Conservation (phyloP, 768 basidiomycete species). For the Boletus coccyginus region DNA sequence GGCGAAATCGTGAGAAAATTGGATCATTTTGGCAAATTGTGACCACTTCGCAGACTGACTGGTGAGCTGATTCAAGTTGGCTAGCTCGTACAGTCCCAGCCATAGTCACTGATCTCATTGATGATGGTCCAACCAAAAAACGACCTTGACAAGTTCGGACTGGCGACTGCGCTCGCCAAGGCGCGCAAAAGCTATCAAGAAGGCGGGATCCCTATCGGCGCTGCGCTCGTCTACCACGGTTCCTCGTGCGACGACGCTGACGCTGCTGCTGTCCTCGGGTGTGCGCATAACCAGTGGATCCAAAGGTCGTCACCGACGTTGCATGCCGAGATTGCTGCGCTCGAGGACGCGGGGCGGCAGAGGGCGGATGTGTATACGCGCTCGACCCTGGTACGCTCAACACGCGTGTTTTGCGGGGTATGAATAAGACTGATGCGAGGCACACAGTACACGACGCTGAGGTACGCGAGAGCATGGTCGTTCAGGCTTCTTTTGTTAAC, state of each 20-base stretch:
- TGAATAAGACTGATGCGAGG: too few relatives aligned
- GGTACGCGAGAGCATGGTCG: not conserved
- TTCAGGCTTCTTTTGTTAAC: too few relatives aligned
- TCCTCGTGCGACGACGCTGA: not conserved
- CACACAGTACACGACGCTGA: not conserved
- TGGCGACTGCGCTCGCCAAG: slow-evolving; percentile 36
- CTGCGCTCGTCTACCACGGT: slow-evolving; percentile 40
- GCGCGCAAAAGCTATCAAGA: slow-evolving; percentile 46
- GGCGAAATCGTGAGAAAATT: too few relatives aligned
- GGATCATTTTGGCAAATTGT: too few relatives aligned
- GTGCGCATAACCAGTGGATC: slow-evolving; percentile 44
- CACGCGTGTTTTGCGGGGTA: too few relatives aligned
- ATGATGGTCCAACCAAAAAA: not conserved
- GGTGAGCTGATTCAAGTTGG: too few relatives aligned
- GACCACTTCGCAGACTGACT: too few relatives aligned
- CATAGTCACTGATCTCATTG: too few relatives aligned
- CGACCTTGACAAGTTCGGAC: slow-evolving; percentile 29
- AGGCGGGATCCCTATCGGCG: slow-evolving; percentile 65
- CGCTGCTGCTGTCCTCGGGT: slow-evolving; percentile 34
- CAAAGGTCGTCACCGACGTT: slow-evolving; percentile 42
- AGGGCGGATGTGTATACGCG: slow-evolving; percentile 43
- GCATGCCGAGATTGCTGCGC: slow-evolving; percentile 48
- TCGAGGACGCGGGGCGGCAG: slow-evolving; percentile 53
- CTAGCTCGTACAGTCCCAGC: too few relatives aligned
- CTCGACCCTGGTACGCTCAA: slow-evolving; percentile 41